Evolutionary conservation across 2,329 filamentous ascomycete species (phyloP), one percentile per base, ranked within the genome.

Genomic region (Lachnellula occidentalis): DNA sequence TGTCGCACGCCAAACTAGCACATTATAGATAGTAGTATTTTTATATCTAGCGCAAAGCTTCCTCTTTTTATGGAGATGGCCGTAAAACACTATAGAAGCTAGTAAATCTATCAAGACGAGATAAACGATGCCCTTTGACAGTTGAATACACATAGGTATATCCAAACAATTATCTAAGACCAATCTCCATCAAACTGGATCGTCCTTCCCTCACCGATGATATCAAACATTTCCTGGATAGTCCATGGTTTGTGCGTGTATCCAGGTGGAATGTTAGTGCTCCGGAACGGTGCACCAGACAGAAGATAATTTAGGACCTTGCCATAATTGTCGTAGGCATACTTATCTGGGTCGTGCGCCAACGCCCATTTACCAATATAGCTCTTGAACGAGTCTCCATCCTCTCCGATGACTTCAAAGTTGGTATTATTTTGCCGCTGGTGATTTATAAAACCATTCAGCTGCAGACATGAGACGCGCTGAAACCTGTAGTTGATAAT

Each of bases 101-200:
- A n/a, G n/a, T n/a, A n/a, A n/a, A n/a, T n/a, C n/a, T n/a, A n/a
- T n/a, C n/a, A n/a, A n/a, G n/a, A n/a, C n/a, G n/a, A n/a, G n/a
- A n/a, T n/a, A n/a, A n/a, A n/a, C n/a, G n/a, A 24, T 5, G 24
- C 9, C 2, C 27, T 11, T 3, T 4, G 12, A 31, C 12, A 31
- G 3, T 11, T 31, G 4, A 4, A 4, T 31, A 12, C 3, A 9
- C 27, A 31, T 4, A 2, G 4, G 1, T 9, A 31, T 11, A 9
- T 31, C 3, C 27, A 4, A 31, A 31, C 9, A 31, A 31, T 31
- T 9, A 31, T 3, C 52, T 11, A 56, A 48, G 34, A 48, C 53
- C 49, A 53, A 53, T 53, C 49, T 3, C 53, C 53, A 22, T 56
- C 53, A 43, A 49, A 34, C 12, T 34, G 34, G n/a, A 22, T 41